Evolutionary conservation across 2,329 filamentous ascomycete species (phyloP).

Genomic region (Madurella fahalii): DNA sequence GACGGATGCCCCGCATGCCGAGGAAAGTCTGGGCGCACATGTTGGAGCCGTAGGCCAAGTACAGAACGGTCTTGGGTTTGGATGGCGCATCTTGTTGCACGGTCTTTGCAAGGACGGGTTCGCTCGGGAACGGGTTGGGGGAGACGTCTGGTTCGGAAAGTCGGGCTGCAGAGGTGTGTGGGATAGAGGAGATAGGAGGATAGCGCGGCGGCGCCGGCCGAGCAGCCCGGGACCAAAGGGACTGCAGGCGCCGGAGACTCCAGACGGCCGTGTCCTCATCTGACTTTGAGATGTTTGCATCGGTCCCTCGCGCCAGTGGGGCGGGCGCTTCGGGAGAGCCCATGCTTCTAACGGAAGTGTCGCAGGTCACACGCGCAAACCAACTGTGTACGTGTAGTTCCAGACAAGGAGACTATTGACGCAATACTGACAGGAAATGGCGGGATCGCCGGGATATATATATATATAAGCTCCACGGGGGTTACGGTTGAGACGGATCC

Average conservation of each 20-base stretch:
- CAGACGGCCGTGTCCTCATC: constrained; percentile 17
- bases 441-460: constrained; percentile 5
- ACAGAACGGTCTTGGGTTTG: constrained; percentile 56
- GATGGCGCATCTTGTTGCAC: constrained; percentile 25
- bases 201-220: constrained; percentile 8
- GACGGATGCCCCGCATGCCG: constrained; percentile 71
- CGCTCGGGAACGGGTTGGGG: constrained; percentile 19
- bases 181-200: constrained; percentile 30
- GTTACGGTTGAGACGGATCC: background rate
- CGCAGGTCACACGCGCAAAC: background rate
- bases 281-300: background rate
- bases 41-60: constrained; percentile 91
- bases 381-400: background rate
- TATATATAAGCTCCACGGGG: background rate
- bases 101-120: constrained; percentile 24
- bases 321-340: background rate
- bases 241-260: constrained; percentile 18
- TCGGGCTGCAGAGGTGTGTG: constrained; percentile 36
- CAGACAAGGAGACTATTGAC: background rate
- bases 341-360: constrained; percentile 3
- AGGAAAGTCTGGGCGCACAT: constrained; percentile 76
- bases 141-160: constrained; percentile 32
- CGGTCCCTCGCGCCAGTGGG: background rate
- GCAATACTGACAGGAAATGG: constrained; percentile 11
- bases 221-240: constrained; percentile 14